Conservation (phyloP, 176 grass and related monocot species). For the Dactylis glomerata region DNA sequence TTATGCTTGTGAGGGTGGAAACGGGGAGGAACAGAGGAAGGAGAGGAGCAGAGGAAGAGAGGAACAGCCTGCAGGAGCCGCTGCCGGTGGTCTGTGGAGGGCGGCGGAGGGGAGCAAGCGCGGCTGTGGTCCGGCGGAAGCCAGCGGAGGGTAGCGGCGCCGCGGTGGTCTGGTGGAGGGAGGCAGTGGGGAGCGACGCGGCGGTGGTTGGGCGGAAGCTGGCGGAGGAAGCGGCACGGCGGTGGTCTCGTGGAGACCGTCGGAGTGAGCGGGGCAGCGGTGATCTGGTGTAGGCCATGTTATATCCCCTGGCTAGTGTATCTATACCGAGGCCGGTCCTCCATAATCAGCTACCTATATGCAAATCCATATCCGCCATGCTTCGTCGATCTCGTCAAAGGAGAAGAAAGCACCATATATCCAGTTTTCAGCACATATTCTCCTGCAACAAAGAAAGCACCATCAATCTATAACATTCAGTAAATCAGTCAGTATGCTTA, state of each 20-base stretch:
- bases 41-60: neutral
- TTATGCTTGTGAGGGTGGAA: neutral
- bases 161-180: neutral
- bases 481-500: neutral
- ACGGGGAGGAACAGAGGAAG: neutral
- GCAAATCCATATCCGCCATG: neutral
- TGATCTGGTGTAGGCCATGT: too few relatives aligned
- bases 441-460: neutral
- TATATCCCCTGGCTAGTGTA: too few relatives aligned
- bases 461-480: neutral
- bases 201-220: neutral
- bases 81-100: too few relatives aligned
- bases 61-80: neutral
- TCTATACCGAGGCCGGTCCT: too few relatives aligned
- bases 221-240: too few relatives aligned
- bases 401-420: neutral
- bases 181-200: too few relatives aligned
- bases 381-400: too few relatives aligned
- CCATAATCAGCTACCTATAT: neutral
- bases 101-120: too few relatives aligned
- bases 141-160: too few relatives aligned
- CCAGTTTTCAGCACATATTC: neutral
- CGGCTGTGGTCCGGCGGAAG: too few relatives aligned
- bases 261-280: too few relatives aligned
- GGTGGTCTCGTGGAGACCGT: too few relatives aligned